Base-by-base conservation (phyloP, 352 stramenopile species). In the Pythium guiyangense region DNA sequence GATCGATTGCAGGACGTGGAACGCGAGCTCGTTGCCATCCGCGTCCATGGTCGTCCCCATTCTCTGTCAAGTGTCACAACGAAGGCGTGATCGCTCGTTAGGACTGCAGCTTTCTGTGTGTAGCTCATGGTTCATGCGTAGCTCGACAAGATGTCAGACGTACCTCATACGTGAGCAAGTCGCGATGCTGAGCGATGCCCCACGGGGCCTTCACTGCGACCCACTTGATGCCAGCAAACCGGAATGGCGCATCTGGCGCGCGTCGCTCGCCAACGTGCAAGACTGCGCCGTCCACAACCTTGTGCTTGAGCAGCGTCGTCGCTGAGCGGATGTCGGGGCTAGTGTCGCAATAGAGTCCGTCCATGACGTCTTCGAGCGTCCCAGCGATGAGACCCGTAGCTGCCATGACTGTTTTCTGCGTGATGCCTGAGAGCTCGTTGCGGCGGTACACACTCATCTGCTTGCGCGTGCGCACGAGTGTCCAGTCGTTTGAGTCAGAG, bases 1-100 rank as follows among this genome's bases (percentile, higher is more conserved):
- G 50, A 86, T 86, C 48, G 73, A 86, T 63, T 83, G 72, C 45
- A 81, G 27, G 3, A 86, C 71, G 58, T 86, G 73, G 49, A 76
- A 86, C 35, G 64, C 75, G 5, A 86, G 53, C 15, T 73, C 63
- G 11, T 79, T 79, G 4, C 75, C 75, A 4, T 67, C 70, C 9
- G 64, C 63, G 44, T 86, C 75, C 2, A 59, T 70, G 49, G 70
- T 81, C 37, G 66, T 78, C 2, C 75, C 75, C 73, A 83, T 86
- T 14, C 75, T 27, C 53, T 47, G n/a, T 5, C n/a, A 42, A 54
- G 2, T 27, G 31, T 45, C 4, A 2, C 49, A 44, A 8, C 49
- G n/a, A 45, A 14, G n/a, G 14, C 35, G 14, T 22, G 22, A 22
- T 22, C 22, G 22, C 22, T 22, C 22, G 22, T 22, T 22, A 22